Evolutionary conservation across 2,329 filamentous ascomycete genomes (phyloP).

Genomic region (Colletotrichum tabaci): DNA sequence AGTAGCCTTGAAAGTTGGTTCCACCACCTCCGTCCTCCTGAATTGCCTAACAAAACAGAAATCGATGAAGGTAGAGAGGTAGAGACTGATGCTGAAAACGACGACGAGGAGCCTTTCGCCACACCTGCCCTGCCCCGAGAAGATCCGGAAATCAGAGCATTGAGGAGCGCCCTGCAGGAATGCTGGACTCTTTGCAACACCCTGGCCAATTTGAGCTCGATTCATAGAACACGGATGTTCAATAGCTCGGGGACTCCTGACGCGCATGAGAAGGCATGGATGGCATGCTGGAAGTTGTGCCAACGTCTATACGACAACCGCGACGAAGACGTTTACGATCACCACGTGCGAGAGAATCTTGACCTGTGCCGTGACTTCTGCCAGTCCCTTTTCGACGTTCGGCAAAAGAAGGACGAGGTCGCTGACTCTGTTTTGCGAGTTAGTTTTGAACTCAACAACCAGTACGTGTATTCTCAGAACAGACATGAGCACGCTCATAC

Average conservation of each 20-base stretch:
- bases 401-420: slow-evolving; percentile 82
- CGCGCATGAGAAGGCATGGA: slow-evolving; percentile 91
- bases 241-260: slow-evolving; percentile 81
- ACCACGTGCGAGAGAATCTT: slow-evolving; percentile 80
- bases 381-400: slow-evolving; percentile 89
- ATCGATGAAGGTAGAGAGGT: slow-evolving; percentile 69
- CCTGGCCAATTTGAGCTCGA: slow-evolving; percentile 85
- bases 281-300: slow-evolving; percentile 93
- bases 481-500: background rate
- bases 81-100: slow-evolving; percentile 70
- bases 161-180: slow-evolving; percentile 85
- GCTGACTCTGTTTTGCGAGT: slow-evolving; percentile 91
- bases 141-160: slow-evolving; percentile 74
- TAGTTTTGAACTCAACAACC: slow-evolving; percentile 95
- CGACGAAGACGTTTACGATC: slow-evolving; percentile 77
- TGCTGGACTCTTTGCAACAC: slow-evolving; percentile 97
- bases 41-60: slow-evolving; percentile 58
- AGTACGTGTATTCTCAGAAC: slow-evolving; percentile 64
- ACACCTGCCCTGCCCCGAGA: slow-evolving; percentile 59
- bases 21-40: background rate
- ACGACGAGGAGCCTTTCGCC: slow-evolving; percentile 65
- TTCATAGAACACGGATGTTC: slow-evolving; percentile 85
- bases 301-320: slow-evolving; percentile 88
- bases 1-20: slow-evolving; percentile 82
- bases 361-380: slow-evolving; percentile 94